A percentile compares a stretch with the other conserved stretches of the same genome.
Conservation (phyloP, 139 green algal genomes). For the Chlorella sp. region DNA sequence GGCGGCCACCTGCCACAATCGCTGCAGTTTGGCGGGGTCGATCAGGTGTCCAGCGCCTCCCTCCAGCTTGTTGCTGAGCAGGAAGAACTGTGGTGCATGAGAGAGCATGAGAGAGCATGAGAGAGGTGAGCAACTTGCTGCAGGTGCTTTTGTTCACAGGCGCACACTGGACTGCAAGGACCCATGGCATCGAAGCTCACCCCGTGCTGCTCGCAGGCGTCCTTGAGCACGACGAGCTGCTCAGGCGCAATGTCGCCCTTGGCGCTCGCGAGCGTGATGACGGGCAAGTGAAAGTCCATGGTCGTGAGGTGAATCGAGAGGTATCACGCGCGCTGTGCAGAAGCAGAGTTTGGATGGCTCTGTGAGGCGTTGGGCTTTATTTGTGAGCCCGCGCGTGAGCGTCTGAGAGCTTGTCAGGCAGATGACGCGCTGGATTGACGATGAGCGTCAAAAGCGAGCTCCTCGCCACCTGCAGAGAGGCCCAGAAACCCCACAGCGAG, state of each 20-base stretch:
- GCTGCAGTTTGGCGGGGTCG: neutral
- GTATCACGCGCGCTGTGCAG: no score
- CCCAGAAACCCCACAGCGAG: no score
- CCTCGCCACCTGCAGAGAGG: no score
- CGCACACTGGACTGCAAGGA: neutral
- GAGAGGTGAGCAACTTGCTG: neutral
- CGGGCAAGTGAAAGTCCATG: no score
- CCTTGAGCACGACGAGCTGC: neutral
- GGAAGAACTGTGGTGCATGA: neutral
- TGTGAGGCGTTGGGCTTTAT: no score
- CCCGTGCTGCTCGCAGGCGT: constrained; percentile 3
- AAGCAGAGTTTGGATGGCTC: no score
- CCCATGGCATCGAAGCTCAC: neutral
- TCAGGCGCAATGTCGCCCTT: neutral
- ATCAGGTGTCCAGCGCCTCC: neutral
- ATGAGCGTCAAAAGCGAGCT: no score
- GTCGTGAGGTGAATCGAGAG: no score
- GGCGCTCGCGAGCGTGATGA: neutral
- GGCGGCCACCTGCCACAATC: constrained; percentile 1
- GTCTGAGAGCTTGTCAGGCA: no score
- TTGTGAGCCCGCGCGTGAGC: no score
- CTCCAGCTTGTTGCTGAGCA: neutral
- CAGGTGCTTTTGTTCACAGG: neutral
- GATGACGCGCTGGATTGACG: no score
- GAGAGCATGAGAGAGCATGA: neutral